Evolutionary conservation across 2,329 filamentous ascomycete genomes (phyloP).

Genomic region (Hysterium pulicare): DNA sequence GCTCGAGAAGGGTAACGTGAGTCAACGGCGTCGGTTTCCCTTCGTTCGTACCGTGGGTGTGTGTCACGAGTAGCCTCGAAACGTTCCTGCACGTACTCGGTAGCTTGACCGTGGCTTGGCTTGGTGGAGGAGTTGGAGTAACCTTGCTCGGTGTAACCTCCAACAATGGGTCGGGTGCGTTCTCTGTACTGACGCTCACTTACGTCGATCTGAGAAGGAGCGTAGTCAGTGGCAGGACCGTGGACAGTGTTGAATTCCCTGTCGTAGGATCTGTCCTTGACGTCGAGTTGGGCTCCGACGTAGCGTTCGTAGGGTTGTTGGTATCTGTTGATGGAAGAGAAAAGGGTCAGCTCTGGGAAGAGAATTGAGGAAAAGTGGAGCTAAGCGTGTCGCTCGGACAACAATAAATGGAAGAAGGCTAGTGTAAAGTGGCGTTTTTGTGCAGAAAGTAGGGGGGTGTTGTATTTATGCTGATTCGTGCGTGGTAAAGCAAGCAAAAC

Average conservation of each 20-base stretch:
- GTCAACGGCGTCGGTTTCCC: conserved; percentile 31
- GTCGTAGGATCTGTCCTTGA: conserved; percentile 53
- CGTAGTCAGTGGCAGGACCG: conserved; percentile 47
- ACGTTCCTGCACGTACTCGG: conserved; percentile 35
- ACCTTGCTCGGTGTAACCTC: conserved; percentile 42
- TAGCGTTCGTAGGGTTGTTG: conserved; percentile 55
- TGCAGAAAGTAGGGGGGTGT: conserved; percentile 33
- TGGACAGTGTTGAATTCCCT: conserved; percentile 47
- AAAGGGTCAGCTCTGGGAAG: conserved; percentile 37
- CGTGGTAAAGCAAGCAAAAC: conserved; percentile 21
- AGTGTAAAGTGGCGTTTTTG: conserved; percentile 29
- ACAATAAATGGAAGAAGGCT: conserved; percentile 36
- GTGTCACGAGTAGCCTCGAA: conserved; percentile 40
- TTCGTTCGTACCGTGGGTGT: conserved; percentile 38
- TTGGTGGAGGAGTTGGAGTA: conserved; percentile 32
- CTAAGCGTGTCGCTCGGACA: conserved; percentile 38
- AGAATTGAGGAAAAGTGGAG: conserved; percentile 38
- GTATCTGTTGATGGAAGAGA: conserved; percentile 47
- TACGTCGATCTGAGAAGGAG: conserved; percentile 57
- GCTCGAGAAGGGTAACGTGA: conserved; percentile 40
- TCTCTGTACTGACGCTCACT: conserved; percentile 64
- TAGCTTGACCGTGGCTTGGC: conserved; percentile 36
- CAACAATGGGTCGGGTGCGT: conserved; percentile 54
- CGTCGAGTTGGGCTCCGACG: conserved; percentile 64
- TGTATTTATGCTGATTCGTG: conserved; percentile 26